A percentile compares a stretch with the other conserved stretches of the same genome.
Evolutionary conservation across 1,284 basidiomycete genomes (phyloP).

Genomic region (Austroboletus novae-zelandiae): DNA sequence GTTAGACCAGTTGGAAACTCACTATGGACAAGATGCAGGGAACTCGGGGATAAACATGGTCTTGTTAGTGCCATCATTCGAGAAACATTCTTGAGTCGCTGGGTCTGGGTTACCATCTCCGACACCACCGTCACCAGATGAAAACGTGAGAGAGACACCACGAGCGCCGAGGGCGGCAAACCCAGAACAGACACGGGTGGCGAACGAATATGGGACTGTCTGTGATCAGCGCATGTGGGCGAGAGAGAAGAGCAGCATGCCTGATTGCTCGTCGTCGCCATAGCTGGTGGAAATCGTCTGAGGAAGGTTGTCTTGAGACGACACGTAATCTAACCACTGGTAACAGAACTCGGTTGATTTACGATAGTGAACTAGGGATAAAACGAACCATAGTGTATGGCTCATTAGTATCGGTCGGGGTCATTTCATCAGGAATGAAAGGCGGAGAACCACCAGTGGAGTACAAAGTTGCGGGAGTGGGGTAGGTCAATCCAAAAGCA

Average conservation of each 20-base stretch:
- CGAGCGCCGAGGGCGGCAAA: constrained; percentile 62
- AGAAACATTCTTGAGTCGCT: constrained; percentile 49
- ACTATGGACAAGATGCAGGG: constrained; percentile 47
- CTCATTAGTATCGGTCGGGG: constrained; percentile 55
- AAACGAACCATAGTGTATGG: constrained; percentile 54
- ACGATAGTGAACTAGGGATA: background rate
- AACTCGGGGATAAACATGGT: constrained; percentile 60
- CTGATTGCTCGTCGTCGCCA: constrained; percentile 68
- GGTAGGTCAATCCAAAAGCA: constrained; percentile 58
- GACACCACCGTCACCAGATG: constrained; percentile 68
- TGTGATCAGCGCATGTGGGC: background rate
- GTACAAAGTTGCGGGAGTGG: constrained; percentile 51
- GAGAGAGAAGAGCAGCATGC: constrained; percentile 26
- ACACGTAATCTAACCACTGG: constrained; percentile 62
- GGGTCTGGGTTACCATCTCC: constrained; percentile 56
- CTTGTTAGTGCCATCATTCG: constrained; percentile 56
- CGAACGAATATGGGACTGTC: constrained; percentile 59
- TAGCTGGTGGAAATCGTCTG: constrained; percentile 35
- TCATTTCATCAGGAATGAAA: constrained; percentile 48
- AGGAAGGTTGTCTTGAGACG: constrained; percentile 34
- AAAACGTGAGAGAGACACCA: constrained; percentile 61
- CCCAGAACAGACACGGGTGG: constrained; percentile 56
- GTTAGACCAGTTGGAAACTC: constrained; percentile 3
- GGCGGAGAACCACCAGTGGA: constrained; percentile 62
- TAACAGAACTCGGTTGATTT: background rate